Evolutionary conservation across 129 eudicot species (phyloP).

Genomic region (Flaveria bidentis): DNA sequence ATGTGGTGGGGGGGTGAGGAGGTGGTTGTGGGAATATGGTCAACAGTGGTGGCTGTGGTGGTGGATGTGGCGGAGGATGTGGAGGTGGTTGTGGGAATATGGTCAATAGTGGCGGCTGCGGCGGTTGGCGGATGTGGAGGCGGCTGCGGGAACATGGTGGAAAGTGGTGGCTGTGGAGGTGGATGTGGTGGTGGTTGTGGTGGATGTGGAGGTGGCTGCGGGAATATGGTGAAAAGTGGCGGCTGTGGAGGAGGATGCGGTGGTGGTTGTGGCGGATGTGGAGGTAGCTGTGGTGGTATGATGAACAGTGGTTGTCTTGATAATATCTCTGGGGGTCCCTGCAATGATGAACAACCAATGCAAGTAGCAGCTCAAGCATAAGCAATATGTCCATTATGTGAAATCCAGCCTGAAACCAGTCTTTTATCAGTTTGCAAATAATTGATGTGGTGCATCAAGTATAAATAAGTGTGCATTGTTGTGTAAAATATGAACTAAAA

Average conservation of each 20-base stretch:
- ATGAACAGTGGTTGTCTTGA: constrained; percentile 19
- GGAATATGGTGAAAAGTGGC: constrained; percentile 23
- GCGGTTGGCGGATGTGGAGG: constrained; percentile 23
- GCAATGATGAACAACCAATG: constrained; percentile 32
- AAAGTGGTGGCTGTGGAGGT: constrained; percentile 11
- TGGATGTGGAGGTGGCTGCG: constrained; percentile 28
- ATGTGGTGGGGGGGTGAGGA: constrained; percentile 13
- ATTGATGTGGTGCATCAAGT: constrained; percentile 21
- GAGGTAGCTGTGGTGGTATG: constrained; percentile 22
- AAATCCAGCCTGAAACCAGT: constrained; percentile 7
- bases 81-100: constrained; percentile 29
- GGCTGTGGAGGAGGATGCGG: constrained; percentile 13
- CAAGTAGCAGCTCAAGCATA: constrained; percentile 35
- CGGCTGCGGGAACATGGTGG: constrained; percentile 24
- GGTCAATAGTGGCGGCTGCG: constrained; percentile 8
- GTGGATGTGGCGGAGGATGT: constrained; percentile 28
- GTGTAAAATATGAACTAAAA: constrained; percentile 6
- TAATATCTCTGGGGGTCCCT: constrained; percentile 19
- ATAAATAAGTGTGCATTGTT: constrained; percentile 28
- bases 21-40: constrained; percentile 35
- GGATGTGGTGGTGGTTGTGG: constrained; percentile 25
- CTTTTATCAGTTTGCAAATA: constrained; percentile 9
- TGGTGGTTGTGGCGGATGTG: constrained; percentile 11
- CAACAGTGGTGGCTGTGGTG: constrained; percentile 18
- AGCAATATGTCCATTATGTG: constrained; percentile 6